A percentile compares a stretch with the other conserved stretches of the same genome.
phyloP scores from a whole-genome alignment of 208 protist species.

The Leishmania aethiopica region DNA sequence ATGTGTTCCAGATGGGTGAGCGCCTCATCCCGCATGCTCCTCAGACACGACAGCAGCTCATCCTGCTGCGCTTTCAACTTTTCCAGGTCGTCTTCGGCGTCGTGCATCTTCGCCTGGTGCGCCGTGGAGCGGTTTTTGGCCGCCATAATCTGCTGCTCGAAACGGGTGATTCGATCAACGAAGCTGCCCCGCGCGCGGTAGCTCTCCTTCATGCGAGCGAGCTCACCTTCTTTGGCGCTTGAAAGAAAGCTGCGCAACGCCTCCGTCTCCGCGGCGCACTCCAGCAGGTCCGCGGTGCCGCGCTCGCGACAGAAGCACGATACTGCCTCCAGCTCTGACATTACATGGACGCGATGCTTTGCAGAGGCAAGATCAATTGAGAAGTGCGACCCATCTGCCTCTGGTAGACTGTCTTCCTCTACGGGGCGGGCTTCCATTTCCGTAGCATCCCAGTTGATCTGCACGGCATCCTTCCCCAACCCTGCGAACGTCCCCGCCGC shows the following conservation, averaged over 20 bases:
- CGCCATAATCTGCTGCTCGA: slow-evolving; percentile 47
- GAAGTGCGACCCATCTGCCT: slow-evolving; percentile 29
- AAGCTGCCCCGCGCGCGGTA: slow-evolving; percentile 39
- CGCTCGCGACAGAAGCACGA: slow-evolving; percentile 63
- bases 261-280: slow-evolving; percentile 5
- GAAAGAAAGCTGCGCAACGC: slow-evolving; percentile 30
- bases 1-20: slow-evolving; percentile 47
- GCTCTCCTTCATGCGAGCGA: slow-evolving; percentile 64
- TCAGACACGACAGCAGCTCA: slow-evolving; percentile 22
- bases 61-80: slow-evolving; percentile 43
- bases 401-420: slow-evolving; percentile 30
- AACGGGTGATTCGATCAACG: slow-evolving; percentile 44
- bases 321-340: slow-evolving; percentile 51
- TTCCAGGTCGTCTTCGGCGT: slow-evolving; percentile 43
- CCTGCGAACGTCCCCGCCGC: not conserved
- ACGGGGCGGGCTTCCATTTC: slow-evolving; percentile 21
- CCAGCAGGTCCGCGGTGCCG: slow-evolving; percentile 10
- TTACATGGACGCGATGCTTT: slow-evolving; percentile 42
- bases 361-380: slow-evolving; percentile 43
- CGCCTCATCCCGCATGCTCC: slow-evolving; percentile 42
- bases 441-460: slow-evolving; percentile 38
- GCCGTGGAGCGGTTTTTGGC: slow-evolving; percentile 28
- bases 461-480: slow-evolving; percentile 10
- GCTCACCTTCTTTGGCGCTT: slow-evolving; percentile 42
- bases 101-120: slow-evolving; percentile 43